Evolutionary conservation across 805 yeast genomes (phyloP), one percentile per base, ranked within the genome.

Genomic region (Cyberlindnera saturnus): DNA sequence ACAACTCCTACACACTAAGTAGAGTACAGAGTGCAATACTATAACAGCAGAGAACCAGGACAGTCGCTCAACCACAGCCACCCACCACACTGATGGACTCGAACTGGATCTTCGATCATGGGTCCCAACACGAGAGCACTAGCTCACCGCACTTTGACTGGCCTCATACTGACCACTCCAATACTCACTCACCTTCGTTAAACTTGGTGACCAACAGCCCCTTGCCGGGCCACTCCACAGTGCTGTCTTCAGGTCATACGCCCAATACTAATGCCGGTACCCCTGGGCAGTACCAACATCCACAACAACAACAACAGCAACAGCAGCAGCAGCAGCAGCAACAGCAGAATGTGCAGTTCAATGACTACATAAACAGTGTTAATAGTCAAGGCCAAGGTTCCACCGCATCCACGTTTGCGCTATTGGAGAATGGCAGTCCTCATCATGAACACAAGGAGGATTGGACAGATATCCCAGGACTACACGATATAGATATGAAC

Each of bases 21-120:
- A 23, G 11, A 20, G 11, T 23, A 23, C 28, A 23, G 28, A 23
- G 28, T 23, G 9, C 28, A 5, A 23, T 13, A 23, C 11, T 23
- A 23, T 10, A 23, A 23, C 28, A 23, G 6, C 28, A 23, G 28
- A 23, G 28, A 6, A 23, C 9, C 34, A 44, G 11, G 50, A 49
- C 23, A 17, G 34, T 6, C 32, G 18, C 33, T 6, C 35, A 9
- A 38, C 41, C 17, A 32, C 37, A 19, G 40, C 32, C 19, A 40
- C 47, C 7, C 49, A 32, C 34, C 15, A 15, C 34, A 32, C 34
- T 18, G 23, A 16, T 34, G 36, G 23, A 34, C 17, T n/a, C 36
- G n/a, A 37, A 37, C 33, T 29, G 44, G n/a, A 38, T 48, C 16
- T 35, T 35, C 20, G 38, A 35, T 15, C 35, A 33, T 16, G 35